These are phyloP conservation scores for Xylaria sp. DNA, from an alignment of 2,329 filamentous ascomycete genomes.

Conservation along the genomic window DNA sequence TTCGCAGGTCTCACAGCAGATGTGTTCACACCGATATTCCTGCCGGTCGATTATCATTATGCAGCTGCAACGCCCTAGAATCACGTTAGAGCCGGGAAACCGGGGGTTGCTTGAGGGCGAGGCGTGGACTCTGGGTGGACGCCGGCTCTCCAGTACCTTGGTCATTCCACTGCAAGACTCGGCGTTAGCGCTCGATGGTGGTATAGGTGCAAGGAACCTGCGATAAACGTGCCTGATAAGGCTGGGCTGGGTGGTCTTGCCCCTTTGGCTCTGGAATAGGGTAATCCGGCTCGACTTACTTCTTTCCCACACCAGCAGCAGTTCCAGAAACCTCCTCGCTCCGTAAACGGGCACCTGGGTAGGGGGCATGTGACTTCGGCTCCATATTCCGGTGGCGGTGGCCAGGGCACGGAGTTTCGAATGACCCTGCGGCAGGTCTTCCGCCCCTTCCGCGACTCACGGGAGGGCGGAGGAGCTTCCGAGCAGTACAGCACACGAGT, in stretches of 20 bases:
- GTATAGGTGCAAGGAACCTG: neutral
- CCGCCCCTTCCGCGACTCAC: slow-evolving; percentile 31
- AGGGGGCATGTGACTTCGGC: slow-evolving; percentile 48
- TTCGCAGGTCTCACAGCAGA: slow-evolving; percentile 55
- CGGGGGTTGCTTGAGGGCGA: too few species aligned
- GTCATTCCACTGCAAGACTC: slow-evolving; percentile 45
- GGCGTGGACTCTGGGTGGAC: too few species aligned
- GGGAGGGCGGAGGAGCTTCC: slow-evolving; percentile 40
- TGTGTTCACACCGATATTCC: slow-evolving; percentile 55
- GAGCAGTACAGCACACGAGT: slow-evolving; percentile 49
- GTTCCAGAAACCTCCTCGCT: slow-evolving; percentile 54
- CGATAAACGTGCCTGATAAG: neutral
- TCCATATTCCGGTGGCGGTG: slow-evolving; percentile 50
- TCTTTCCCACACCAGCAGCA: slow-evolving; percentile 59
- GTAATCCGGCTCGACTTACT: neutral
- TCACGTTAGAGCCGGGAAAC: slow-evolving; percentile 17
- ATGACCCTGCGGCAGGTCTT: slow-evolving; percentile 48
- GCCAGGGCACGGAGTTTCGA: slow-evolving; percentile 49
- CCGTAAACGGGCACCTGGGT: slow-evolving; percentile 52
- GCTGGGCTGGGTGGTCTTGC: too few species aligned
- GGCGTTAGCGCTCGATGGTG: neutral
- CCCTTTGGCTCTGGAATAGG: neutral
- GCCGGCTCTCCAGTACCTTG: too few species aligned
- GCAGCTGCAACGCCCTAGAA: slow-evolving; percentile 49
- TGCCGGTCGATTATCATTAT: slow-evolving; percentile 56